These are phyloP conservation scores for Entomortierella chlamydospora DNA, from an alignment of 192 early-diverging fungal genomes.

Conservation along the genomic window DNA sequence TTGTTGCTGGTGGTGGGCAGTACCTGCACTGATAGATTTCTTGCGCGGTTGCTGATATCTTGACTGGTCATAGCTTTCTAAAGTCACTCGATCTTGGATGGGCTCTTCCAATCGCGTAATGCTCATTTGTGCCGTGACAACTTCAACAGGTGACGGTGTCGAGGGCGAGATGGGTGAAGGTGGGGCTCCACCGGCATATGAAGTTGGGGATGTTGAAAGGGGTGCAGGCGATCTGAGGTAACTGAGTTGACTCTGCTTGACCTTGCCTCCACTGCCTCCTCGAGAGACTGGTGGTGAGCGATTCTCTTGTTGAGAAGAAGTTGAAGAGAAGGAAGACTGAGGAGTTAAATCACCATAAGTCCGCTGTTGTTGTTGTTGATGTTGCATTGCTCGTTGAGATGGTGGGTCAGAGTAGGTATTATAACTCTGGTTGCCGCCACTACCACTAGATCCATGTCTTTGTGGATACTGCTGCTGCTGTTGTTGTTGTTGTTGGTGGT, in stretches of 20 bases:
- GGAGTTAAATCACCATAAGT: conserved; percentile 26
- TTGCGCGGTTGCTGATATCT: conserved; percentile 38
- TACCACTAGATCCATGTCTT: conserved; percentile 14
- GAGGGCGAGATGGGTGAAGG: conserved; percentile 48
- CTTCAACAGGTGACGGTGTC: conserved; percentile 19
- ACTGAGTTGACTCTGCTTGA: conserved; percentile 34
- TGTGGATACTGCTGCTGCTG: conserved; percentile 9
- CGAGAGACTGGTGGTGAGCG: conserved; percentile 9
- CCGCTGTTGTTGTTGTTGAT: conserved; percentile 29
- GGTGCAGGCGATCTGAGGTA: conserved; percentile 23
- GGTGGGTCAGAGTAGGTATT: conserved; percentile 1
- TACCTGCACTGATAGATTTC: conserved; percentile 19
- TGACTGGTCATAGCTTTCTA: conserved; percentile 31
- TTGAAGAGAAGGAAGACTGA: conserved; percentile 32
- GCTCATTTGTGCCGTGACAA: conserved; percentile 21
- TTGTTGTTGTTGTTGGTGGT: background rate
- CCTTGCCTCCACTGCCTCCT: conserved; percentile 23
- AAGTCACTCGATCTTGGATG: conserved; percentile 20
- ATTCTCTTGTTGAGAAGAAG: conserved; percentile 16
- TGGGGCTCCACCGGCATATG: conserved; percentile 2
- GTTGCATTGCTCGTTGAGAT: background rate
- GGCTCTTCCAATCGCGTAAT: conserved; percentile 33
- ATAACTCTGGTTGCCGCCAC: background rate
- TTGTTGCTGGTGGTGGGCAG: conserved; percentile 20
- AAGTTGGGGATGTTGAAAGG: background rate